phyloP scores from a whole-genome alignment of 164 flowering plant species.

The Tinospora cordifolia region DNA sequence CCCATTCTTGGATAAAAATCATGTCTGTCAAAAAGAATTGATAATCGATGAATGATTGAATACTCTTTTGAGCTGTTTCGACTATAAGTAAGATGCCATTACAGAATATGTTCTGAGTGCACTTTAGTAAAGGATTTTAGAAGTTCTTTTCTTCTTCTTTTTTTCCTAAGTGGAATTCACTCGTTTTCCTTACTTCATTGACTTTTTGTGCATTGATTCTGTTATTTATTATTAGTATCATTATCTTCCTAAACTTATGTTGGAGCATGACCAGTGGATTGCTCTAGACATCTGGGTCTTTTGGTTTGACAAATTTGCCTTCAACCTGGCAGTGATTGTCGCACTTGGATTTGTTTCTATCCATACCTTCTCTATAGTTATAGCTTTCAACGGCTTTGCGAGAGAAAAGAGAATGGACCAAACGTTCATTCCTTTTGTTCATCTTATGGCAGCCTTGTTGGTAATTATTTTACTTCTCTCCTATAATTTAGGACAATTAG shows the following conservation, averaged over 20 bases:
- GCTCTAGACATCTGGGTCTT: not conserved
- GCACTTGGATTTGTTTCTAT: slow-evolving; percentile 86
- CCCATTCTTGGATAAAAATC: not conserved
- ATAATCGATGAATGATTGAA: no score
- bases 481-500: not conserved
- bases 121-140: no score
- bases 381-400: slow-evolving; percentile 87
- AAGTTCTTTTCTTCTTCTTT: no score
- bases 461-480: slow-evolving; percentile 28
- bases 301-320: slow-evolving; percentile 5
- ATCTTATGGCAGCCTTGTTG: slow-evolving; percentile 66
- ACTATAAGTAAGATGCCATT: no score
- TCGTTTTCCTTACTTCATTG: not conserved
- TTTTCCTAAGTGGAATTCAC: not conserved
- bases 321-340: slow-evolving; percentile 53
- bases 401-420: slow-evolving; percentile 68
- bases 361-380: slow-evolving; percentile 97
- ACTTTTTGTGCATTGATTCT: not conserved
- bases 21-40: not conserved
- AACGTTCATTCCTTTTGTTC: slow-evolving; percentile 68
- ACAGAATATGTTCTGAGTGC: no score
- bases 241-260: not conserved
- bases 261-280: not conserved
- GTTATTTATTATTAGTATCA: no score
- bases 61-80: no score